Base-by-base conservation (phyloP, 139 green algal genomes). In the Chlamydomonas schloesseri region DNA sequence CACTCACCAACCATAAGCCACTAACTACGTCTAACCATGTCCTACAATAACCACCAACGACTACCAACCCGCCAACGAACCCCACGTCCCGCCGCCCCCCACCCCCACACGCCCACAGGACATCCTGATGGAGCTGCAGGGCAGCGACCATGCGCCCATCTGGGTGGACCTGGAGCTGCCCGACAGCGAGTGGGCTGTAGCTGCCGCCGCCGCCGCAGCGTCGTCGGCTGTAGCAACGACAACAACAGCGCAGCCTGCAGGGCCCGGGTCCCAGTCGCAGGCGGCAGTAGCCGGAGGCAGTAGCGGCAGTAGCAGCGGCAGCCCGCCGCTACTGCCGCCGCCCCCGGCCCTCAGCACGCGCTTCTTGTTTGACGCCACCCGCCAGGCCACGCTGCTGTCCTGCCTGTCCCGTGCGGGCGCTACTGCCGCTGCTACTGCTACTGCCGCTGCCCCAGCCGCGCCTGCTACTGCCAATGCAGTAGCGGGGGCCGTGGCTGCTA, bases 101-200 rank as follows among this genome's bases (percentile, higher is more conserved):
- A 60, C 64, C 4, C 64, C 37, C n/a, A 50, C 10, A 14, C 21
- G 34, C 9, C 42, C 8, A 15, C 79, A 83, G 89, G 94, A 96
- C 84, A 95, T 97, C 42, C 68, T 57, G 78, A 71, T 82, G 8
- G 77, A 96, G 8, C 17, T 93, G 34, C n/a, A 93, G 53, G 94
- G 95, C 29, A 94, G 87, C 37, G 95, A 98, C 82, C 95, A 98
- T 71, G 93, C 90, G 34, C 95, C 95, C 17, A 92, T 96, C 36
- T 96, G 71, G 80, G 69, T 89, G 1, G 75, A 92, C 20, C 47
- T 95, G 67, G 55, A 37, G 34, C 70, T 87, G 36, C 79, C 79
- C 0, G 47, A 85, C 9, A 8, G 36, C 31, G 37, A 85, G 33
- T 31, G 53, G 70, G 57, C 55, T 4, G 55, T 11, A 11, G 55